A percentile compares a stretch with the other conserved stretches of the same genome.
Evolutionary conservation across 805 yeast genomes (phyloP).

Genomic region (Zygosaccharomyces pseudorouxii): DNA sequence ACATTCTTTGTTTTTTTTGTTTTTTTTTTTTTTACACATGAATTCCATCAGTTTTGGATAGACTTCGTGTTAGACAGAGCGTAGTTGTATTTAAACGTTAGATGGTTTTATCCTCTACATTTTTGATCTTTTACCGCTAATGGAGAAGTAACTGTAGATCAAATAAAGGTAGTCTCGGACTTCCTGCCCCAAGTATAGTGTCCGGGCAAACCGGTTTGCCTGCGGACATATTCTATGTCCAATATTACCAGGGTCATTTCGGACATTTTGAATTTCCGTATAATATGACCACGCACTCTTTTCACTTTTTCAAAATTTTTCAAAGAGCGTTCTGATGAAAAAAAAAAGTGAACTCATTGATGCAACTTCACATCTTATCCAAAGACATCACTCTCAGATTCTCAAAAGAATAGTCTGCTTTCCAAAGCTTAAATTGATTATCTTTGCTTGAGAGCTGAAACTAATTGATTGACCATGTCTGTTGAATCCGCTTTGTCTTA

Average conservation of each 20-base stretch:
- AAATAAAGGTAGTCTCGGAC: background rate
- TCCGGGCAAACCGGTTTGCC: background rate
- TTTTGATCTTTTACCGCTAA: background rate
- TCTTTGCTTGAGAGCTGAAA: constrained; percentile 24
- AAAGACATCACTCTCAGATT: constrained; percentile 4
- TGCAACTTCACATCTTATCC: background rate
- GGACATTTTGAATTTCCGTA: background rate
- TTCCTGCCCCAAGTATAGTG: background rate
- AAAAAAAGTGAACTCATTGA: background rate
- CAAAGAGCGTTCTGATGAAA: constrained; percentile 3
- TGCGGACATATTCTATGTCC: background rate
- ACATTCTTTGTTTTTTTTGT: background rate
- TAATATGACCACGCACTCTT: constrained; percentile 12
- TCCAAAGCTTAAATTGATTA: constrained; percentile 35
- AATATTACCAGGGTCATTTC: background rate
- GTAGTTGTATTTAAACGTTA: background rate
- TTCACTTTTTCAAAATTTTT: constrained; percentile 10
- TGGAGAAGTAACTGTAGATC: background rate
- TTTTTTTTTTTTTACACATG: too few relatives aligned
- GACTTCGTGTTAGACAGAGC: background rate
- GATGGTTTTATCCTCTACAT: background rate
- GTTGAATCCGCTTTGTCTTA: constrained; percentile 86
- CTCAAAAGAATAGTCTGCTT: constrained; percentile 37
- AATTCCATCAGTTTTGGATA: background rate
- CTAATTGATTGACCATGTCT: constrained; percentile 49